Evolutionary conservation across 768 basidiomycete species (phyloP), one percentile per base, ranked within the genome.

Genomic region (Pisolithus microcarpus): DNA sequence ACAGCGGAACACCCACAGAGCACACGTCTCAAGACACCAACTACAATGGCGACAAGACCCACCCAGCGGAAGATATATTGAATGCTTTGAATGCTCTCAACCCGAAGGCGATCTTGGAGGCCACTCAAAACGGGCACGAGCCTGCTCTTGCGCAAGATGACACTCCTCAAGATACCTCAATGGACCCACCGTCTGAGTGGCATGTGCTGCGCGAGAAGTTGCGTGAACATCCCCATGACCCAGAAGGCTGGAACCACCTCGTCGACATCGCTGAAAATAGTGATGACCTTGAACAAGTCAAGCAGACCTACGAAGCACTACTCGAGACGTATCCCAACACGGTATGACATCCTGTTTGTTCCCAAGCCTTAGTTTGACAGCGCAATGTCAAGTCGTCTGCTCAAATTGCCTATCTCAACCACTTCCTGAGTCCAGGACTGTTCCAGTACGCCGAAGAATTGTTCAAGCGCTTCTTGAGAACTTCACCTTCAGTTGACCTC

Each of bases 271-370:
- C 90, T 34, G 85, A 94, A 70, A 73, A 76, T 51, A 80, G 79
- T 34, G 84, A 82, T 55, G 87, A 95, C 61, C 77, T 91, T 57
- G 79, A 84, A 47, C 83, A 82, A 65, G 84, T 94, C 56, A 81
- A 89, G 54, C 77, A 80, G 42, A 81, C 87, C 15, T 97, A 90
- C 66, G 87, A 91, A 61, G 83, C 78, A 38, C 73, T 97, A 56
- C 76, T 95, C 51, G 80, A 83, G 61, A 82, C 82, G 47, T 95
- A 89, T 66, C 94, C 95, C 18, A 95, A 95, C 67, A 91, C 87
- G 59, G 93, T 97, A 72, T 75, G 88, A 81, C 56, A 52, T 52
- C 51, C 51, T 48, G 52, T 55, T 52, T 65, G 50, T 57, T 50
- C 58, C 59, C 53, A 50, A 63, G 44, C 51, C 24, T 46, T 56